These are phyloP conservation scores for Hanseniaspora osmophila DNA, from an alignment of 805 yeast species.

Conservation along the genomic window DNA sequence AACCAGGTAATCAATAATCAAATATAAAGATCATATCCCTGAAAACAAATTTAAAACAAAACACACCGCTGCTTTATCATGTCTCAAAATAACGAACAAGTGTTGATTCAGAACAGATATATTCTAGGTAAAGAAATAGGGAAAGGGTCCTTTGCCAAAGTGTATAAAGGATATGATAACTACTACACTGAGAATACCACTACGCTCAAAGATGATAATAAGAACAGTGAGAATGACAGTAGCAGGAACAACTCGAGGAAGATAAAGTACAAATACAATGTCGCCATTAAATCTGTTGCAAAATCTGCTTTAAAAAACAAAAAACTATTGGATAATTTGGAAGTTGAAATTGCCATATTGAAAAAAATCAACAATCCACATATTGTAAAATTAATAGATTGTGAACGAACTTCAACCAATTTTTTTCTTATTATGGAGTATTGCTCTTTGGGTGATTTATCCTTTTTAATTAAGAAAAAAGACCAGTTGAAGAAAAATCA, in stretches of 20 bases:
- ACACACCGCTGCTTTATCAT: background rate
- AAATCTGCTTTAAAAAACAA: conserved; percentile 71
- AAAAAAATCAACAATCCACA: conserved; percentile 87
- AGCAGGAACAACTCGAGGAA: background rate
- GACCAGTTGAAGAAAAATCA: conserved; percentile 57
- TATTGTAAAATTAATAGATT: conserved; percentile 75
- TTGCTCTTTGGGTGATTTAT: conserved; percentile 88
- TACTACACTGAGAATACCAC: conserved; percentile 3
- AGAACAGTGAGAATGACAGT: conserved; percentile 1
- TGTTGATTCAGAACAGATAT: conserved; percentile 11
- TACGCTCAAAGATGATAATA: background rate
- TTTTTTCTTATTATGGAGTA: conserved; percentile 92
- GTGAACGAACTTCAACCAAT: conserved; percentile 60
- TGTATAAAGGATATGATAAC: conserved; percentile 64
- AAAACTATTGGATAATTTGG: conserved; percentile 79
- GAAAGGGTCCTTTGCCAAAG: conserved; percentile 90
- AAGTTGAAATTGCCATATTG: conserved; percentile 79
- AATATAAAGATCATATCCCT: too few species aligned
- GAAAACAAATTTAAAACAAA: too few species aligned
- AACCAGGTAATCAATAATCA: too few species aligned
- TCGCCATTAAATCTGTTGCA: conserved; percentile 82
- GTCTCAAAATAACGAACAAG: background rate
- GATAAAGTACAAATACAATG: conserved; percentile 36
- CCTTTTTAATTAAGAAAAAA: conserved; percentile 69
- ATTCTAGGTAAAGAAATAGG: conserved; percentile 54